phyloP scores from a whole-genome alignment of 768 basidiomycete species.

The Kwoniella europaea region DNA sequence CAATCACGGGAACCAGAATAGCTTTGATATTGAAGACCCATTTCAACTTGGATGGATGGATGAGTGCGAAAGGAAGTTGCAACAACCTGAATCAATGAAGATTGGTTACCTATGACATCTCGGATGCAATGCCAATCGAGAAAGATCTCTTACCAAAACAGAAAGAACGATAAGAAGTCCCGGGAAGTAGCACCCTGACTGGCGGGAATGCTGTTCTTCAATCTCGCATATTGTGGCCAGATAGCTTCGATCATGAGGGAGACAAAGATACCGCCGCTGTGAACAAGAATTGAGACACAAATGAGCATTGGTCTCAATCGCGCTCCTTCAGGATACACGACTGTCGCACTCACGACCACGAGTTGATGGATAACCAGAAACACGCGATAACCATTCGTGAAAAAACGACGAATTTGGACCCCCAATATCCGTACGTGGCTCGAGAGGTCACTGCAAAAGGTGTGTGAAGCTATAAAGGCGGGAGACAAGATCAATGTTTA shows the following conservation, averaged over 20 bases:
- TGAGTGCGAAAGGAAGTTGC: constrained; percentile 47
- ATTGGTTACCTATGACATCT: too few relatives aligned
- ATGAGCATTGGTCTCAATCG: too few relatives aligned
- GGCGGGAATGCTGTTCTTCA: constrained; percentile 43
- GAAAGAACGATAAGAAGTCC: constrained; percentile 50
- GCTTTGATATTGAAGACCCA: constrained; percentile 51
- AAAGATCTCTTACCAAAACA: constrained; percentile 39
- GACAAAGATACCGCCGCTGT: constrained; percentile 45
- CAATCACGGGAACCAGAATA: constrained; percentile 36
- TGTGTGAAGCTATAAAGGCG: constrained; percentile 27
- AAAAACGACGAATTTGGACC: constrained; percentile 48
- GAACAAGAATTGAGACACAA: too few relatives aligned
- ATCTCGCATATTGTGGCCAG: constrained; percentile 48
- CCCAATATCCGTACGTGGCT: constrained; percentile 47
- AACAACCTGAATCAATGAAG: constrained; percentile 29
- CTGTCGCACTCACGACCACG: constrained; percentile 28
- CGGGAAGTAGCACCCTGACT: constrained; percentile 46
- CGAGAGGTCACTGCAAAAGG: constrained; percentile 48
- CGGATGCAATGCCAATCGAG: too few relatives aligned
- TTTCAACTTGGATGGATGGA: constrained; percentile 46
- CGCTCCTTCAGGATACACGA: neutral
- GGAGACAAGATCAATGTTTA: too few relatives aligned
- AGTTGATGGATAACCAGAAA: constrained; percentile 35
- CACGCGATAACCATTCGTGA: constrained; percentile 47
- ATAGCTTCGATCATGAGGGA: constrained; percentile 55